Conservation (phyloP, 2,329 filamentous ascomycete genomes). For the Ophiostoma triangulosporum region DNA sequence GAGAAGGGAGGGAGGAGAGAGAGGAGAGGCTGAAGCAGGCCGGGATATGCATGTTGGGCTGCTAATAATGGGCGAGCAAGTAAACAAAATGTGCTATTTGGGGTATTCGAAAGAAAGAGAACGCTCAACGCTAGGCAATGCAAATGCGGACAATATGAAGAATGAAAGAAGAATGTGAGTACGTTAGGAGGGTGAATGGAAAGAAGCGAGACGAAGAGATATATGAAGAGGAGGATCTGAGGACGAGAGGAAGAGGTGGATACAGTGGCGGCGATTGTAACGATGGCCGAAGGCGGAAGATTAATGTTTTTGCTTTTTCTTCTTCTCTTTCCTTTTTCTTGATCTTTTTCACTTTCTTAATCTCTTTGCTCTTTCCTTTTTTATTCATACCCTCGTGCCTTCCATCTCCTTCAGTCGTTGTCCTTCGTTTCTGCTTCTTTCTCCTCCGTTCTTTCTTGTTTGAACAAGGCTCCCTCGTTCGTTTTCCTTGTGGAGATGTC, state of each 20-base stretch:
- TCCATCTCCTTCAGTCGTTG: neutral
- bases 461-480: neutral
- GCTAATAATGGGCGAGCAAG: neutral
- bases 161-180: neutral
- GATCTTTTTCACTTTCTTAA: neutral
- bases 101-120: neutral
- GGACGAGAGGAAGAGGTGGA: neutral
- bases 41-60: constrained; percentile 3
- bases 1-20: neutral
- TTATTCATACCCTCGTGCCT: neutral
- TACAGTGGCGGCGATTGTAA: neutral
- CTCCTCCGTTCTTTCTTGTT: neutral
- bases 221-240: neutral
- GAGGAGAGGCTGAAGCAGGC: neutral
- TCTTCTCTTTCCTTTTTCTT: neutral
- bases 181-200: neutral
- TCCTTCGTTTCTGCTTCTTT: neutral
- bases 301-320: neutral
- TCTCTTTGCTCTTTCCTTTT: neutral
- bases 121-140: constrained; percentile 6
- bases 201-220: neutral
- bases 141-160: neutral
- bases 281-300: neutral
- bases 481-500: neutral
- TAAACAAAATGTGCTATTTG: neutral